Evolutionary conservation across 352 stramenopile species (phyloP).

Genomic region (Globisporangium recalcitrans): DNA sequence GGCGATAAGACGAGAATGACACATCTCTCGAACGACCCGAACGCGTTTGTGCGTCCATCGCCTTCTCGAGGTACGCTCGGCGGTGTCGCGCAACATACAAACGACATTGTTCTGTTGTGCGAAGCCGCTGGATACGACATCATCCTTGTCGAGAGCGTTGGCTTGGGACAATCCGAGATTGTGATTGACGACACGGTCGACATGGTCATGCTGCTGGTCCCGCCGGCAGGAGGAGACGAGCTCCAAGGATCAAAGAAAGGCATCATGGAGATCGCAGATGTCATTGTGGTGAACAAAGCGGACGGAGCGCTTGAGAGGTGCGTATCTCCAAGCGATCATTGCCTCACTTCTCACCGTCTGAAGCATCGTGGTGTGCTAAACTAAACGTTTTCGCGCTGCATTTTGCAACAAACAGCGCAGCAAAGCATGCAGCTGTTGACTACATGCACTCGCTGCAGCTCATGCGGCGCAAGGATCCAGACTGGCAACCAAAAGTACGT

Average conservation of each 20-base stretch:
- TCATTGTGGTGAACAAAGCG: constrained; percentile 97
- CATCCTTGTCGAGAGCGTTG: constrained; percentile 97
- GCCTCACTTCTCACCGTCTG: background rate
- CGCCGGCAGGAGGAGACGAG: constrained; percentile 94
- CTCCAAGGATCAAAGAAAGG: constrained; percentile 98
- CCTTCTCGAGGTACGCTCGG: constrained; percentile 83
- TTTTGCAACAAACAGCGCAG: constrained; percentile 27
- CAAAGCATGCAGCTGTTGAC: constrained; percentile 67
- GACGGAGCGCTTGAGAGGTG: constrained; percentile 85
- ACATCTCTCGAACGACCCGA: constrained; percentile 88
- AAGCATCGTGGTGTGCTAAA: background rate
- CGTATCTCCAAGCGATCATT: background rate
- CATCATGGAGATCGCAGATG: constrained; percentile 97
- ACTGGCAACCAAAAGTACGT: constrained; percentile 69
- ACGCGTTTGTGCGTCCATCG: constrained; percentile 91
- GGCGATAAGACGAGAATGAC: constrained; percentile 98
- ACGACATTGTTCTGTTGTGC: constrained; percentile 93
- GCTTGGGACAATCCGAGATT: constrained; percentile 96
- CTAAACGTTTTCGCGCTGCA: no score
- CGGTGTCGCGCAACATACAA: constrained; percentile 71
- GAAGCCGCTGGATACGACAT: constrained; percentile 92
- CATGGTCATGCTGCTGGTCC: constrained; percentile 94
- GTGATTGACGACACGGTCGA: constrained; percentile 96
- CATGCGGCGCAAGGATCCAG: constrained; percentile 72
- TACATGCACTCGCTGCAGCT: constrained; percentile 83